phyloP scores from a whole-genome alignment of 2,329 filamentous ascomycete species.

The Stagonosporopsis chrysanthemi region DNA sequence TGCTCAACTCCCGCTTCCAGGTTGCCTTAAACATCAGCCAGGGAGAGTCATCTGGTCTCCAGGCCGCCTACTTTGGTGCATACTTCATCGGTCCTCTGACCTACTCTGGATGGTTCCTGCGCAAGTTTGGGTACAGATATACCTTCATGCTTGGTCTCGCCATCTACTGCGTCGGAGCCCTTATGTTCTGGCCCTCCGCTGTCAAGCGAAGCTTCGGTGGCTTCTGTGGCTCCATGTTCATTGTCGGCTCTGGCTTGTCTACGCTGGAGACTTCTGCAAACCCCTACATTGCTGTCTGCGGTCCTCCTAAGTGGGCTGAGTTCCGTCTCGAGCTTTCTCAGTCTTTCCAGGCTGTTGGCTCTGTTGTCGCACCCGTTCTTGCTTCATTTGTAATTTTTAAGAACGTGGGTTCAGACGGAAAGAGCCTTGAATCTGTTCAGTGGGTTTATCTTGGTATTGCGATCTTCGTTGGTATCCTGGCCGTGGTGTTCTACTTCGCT shows the following conservation, averaged over 20 bases:
- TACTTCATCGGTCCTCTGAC: slow-evolving; percentile 63
- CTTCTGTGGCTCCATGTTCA: slow-evolving; percentile 75
- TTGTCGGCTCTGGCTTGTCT: slow-evolving; percentile 76
- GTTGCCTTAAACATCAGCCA: slow-evolving; percentile 54
- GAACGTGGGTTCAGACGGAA: slow-evolving; percentile 62
- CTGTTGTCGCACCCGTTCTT: slow-evolving; percentile 75
- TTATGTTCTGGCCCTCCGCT: slow-evolving; percentile 86
- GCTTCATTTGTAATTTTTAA: slow-evolving; percentile 78
- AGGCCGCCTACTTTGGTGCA: slow-evolving; percentile 70
- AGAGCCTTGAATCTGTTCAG: slow-evolving; percentile 72
- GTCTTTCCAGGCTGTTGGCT: slow-evolving; percentile 78
- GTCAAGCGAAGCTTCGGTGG: slow-evolving; percentile 76
- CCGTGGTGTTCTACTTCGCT: slow-evolving; percentile 70
- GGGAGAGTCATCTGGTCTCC: slow-evolving; percentile 67
- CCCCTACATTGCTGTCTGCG: slow-evolving; percentile 77
- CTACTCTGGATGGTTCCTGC: slow-evolving; percentile 67
- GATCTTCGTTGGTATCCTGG: slow-evolving; percentile 72
- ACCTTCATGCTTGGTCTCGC: slow-evolving; percentile 79
- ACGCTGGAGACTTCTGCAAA: slow-evolving; percentile 81
- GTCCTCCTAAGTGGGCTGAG: slow-evolving; percentile 76
- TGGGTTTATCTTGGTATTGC: slow-evolving; percentile 85
- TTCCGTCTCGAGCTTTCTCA: slow-evolving; percentile 80
- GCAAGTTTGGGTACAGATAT: slow-evolving; percentile 78
- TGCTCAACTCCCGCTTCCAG: slow-evolving; percentile 56
- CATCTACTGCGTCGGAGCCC: slow-evolving; percentile 72